Evolutionary conservation across 495 filamentous ascomycete species (phyloP), one percentile per base, ranked within the genome.

Genomic region (Penicillium silybi): DNA sequence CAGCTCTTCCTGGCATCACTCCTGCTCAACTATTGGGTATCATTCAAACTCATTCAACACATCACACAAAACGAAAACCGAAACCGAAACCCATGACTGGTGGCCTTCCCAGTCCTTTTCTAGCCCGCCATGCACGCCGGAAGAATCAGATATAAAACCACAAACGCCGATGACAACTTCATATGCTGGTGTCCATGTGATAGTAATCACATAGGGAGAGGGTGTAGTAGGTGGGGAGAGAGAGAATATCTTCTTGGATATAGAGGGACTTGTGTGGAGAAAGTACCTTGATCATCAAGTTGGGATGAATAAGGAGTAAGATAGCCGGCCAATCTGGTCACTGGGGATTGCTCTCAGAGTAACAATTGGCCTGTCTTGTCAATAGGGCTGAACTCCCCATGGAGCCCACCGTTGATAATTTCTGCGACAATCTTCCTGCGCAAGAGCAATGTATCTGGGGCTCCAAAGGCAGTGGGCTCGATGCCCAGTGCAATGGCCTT

Each of bases 341-440:
- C 6, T 27, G 2, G 13, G 13, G 0, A 5, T 7, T 47, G 44
- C 16, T 11, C 18, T 57, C 48, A 74, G 9, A 74, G 68, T 40
- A 62, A 35, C 11, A 60, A 47, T 27, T 58, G 44, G 0, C 66
- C 65, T 11, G 20, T 40, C 11, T 20, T 46, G 25, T 59, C 59
- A 11, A 44, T 22, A 10, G 72, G 73, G 29, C 56, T 54, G 26
- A 78, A 74, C 9, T 75, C 73, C 9, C 68, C 73, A 35, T 68
- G 68, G 29, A 89, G 84, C 0, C 86, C 86, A 3, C 80, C 79
- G 49, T 87, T 84, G 23, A 89, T 71, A 19, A 91, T 61, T 49
- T 89, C 80, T 0, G 83, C 87, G 9, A 87, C 85, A 18, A 92
- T 83, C 54, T 83, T 75, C 44, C 64, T 66, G 37, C 88, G 76